Base-by-base conservation (phyloP, 2,329 filamentous ascomycete species). In the Alternaria incomplexa region DNA sequence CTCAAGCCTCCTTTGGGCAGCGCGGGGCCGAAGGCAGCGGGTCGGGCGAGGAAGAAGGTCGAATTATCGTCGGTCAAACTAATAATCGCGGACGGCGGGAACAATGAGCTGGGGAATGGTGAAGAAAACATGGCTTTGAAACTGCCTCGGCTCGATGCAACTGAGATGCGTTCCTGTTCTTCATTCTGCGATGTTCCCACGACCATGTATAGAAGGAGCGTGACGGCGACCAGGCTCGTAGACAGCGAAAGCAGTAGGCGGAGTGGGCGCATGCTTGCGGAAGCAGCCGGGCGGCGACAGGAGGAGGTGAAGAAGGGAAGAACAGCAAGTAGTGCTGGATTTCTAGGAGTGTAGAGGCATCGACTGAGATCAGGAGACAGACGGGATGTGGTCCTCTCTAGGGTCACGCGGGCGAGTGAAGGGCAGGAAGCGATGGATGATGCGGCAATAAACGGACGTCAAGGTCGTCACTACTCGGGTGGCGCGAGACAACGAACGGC, bases 21-120 rank as follows among this genome's bases (percentile, higher is more conserved):
- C 43, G 87, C 83, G 5, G 96, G 93, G 0, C 96, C 96, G 81
- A 98, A 99, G 43, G 93, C 94, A 56, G 96, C 96, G 63, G 96
- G 96, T 52, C 96, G 87, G 46, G 96, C 94, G 58, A 97, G 86
- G 82, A 99, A 99, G 71, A 96, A 97, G 12, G 96, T 99, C 70
- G 93, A 97, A 81, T 99, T 99, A 81, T 99, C 96, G 80, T 98
- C 93, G 75, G 94, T 97, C 65, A 99, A 87, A 79, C 93, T 97
- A 78, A 99, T 97, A 73, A 96, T 92, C 51, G 96, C 96, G 68
- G 96, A 97, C 4, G 94, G 94, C 5, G 95, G 94, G 78, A 99
- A 99, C 22, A 99, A 88, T 20, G 93, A 93, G 67, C 94, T 92
- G 1, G 94, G 84, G 10, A 81, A 81, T n/a, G 82, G 81, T 77